A percentile compares a stretch with the other conserved stretches of the same genome.
These are phyloP conservation scores for Pseudogymnoascus sp. DNA, from an alignment of 2,329 filamentous ascomycete species.

Conservation along the genomic window DNA sequence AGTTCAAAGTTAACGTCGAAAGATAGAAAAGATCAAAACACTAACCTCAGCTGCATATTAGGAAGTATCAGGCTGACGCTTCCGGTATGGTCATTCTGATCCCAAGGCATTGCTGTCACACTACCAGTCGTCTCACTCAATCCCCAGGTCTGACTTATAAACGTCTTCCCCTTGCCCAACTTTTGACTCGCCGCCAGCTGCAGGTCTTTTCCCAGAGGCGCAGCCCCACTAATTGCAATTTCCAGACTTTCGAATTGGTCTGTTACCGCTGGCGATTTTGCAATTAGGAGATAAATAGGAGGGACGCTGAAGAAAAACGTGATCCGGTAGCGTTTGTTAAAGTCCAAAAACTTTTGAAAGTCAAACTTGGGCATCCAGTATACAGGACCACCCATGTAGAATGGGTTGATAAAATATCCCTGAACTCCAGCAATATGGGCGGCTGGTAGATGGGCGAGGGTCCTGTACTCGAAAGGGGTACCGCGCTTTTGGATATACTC, in stretches of 20 bases:
- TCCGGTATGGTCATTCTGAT: slow-evolving; percentile 33
- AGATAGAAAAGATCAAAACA: neutral
- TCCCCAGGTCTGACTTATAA: slow-evolving; percentile 48
- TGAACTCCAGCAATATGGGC: slow-evolving; percentile 41
- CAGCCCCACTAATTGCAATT: slow-evolving; percentile 48
- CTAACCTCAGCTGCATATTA: slow-evolving; percentile 40
- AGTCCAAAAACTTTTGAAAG: slow-evolving; percentile 60
- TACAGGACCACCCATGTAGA: slow-evolving; percentile 38
- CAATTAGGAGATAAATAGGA: slow-evolving; percentile 63
- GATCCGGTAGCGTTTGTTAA: slow-evolving; percentile 60
- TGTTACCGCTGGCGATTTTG: slow-evolving; percentile 58
- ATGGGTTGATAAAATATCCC: slow-evolving; percentile 38
- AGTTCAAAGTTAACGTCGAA: neutral
- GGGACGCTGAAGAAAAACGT: slow-evolving; percentile 61
- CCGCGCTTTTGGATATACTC: slow-evolving; percentile 22
- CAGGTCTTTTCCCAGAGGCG: slow-evolving; percentile 48
- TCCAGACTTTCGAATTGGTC: slow-evolving; percentile 45
- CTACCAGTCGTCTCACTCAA: slow-evolving; percentile 80
- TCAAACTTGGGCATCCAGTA: slow-evolving; percentile 77
- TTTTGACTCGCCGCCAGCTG: slow-evolving; percentile 43
- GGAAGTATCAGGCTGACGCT: slow-evolving; percentile 60
- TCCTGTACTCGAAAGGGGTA: slow-evolving; percentile 30
- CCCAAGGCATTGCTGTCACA: slow-evolving; percentile 54
- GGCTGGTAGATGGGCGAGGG: slow-evolving; percentile 38
- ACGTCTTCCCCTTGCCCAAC: slow-evolving; percentile 48